Evolutionary conservation across 805 yeast species (phyloP), one percentile per base, ranked within the genome.

Genomic region (Nakazawaea ishiwadae): DNA sequence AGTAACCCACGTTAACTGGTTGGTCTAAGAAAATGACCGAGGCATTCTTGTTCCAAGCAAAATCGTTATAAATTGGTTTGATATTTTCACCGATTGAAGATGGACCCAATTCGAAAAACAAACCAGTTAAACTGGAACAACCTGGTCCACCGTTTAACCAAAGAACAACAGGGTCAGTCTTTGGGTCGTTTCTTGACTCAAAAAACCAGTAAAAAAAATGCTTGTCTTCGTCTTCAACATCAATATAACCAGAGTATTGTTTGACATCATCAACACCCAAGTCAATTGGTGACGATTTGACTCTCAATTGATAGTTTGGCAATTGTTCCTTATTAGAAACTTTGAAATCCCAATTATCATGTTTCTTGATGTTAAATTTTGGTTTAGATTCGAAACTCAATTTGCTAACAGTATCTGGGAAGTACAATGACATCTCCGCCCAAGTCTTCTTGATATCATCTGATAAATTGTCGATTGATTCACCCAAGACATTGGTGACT

Each of bases 101-200:
- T 4, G 97, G 96, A 19, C 98, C 98, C 55, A 89, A 73, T 61
- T 91, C 98, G 55, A 90, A 88, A 53, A 91, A 78, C 44, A 90
- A 68, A 7, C 97, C 97, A 26, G 95, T 86, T 57, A 88, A 65
- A 1, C 96, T 86, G 0, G 96, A 86, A 59, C 97, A 90, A 10
- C 97, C 97, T 28, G 97, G 97, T 4, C 97, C 96, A 49, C 97
- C 97, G 58, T 90, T 90, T 52, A 90, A 69, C 98, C 91, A 84
- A 48, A 83, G 63, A 42, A 91, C 73, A 17, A 89, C 73, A 2
- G 97, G 97, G 62, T 91, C 97, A 40, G 69, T 85, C 40, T 61
- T 64, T 4, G 97, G 97, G 59, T 87, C 88, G 54, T 81, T 81
- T 66, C 96, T 79, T 39, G 95, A 83, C 63, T 90, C 97, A 52